Evolutionary conservation across 1,284 basidiomycete genomes (phyloP).

Genomic region (Coniferiporia sulphurascens): DNA sequence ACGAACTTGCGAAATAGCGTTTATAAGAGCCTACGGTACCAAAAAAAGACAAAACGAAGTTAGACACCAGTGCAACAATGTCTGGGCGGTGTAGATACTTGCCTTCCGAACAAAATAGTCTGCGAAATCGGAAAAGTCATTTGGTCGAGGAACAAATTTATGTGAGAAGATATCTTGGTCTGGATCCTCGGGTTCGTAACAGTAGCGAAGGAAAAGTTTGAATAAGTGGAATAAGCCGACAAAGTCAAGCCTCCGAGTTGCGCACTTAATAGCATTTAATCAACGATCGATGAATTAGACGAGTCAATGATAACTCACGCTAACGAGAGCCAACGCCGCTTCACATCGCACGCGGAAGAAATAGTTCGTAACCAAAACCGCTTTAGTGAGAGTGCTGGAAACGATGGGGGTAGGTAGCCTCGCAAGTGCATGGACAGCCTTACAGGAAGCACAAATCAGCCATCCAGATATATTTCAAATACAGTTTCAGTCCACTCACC

Average conservation of each 20-base stretch:
- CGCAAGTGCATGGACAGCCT: slow-evolving; percentile 85
- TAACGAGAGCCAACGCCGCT: slow-evolving; percentile 82
- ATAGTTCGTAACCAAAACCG: slow-evolving; percentile 93
- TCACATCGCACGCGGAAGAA: slow-evolving; percentile 97
- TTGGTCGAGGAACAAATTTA: slow-evolving; percentile 86
- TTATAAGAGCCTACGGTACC: slow-evolving; percentile 57
- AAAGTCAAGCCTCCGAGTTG: slow-evolving; percentile 75
- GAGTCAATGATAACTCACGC: slow-evolving; percentile 46
- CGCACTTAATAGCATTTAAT: slow-evolving; percentile 49
- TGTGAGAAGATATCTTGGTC: slow-evolving; percentile 80
- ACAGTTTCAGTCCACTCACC: slow-evolving; percentile 43
- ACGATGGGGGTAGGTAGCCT: slow-evolving; percentile 85
- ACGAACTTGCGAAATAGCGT: slow-evolving; percentile 80
- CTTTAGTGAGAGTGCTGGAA: slow-evolving; percentile 89
- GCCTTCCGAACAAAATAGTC: slow-evolving; percentile 96
- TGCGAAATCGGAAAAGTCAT: slow-evolving; percentile 88
- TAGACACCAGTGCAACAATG: background rate
- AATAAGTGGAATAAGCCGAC: slow-evolving; percentile 94
- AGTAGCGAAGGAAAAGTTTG: slow-evolving; percentile 93
- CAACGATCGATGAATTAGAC: background rate
- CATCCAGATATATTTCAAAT: slow-evolving; percentile 2
- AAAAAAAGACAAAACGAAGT: background rate
- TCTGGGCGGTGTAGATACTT: slow-evolving; percentile 20
- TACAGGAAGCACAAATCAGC: slow-evolving; percentile 14
- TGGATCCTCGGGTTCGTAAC: slow-evolving; percentile 78